Evolutionary conservation across 441 rosid species (phyloP).

Genomic region (Hura crepitans): DNA sequence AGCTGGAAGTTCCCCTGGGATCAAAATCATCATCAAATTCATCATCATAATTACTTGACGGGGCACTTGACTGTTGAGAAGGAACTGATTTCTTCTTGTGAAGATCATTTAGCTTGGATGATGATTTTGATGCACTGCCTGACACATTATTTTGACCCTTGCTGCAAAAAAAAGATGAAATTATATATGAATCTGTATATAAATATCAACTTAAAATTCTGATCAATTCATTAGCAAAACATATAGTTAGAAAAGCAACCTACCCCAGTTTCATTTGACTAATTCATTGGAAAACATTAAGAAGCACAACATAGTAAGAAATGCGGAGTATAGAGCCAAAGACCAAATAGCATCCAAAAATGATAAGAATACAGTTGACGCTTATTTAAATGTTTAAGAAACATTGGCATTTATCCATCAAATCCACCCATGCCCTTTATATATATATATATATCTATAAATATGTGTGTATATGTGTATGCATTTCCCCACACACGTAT

Average conservation of each 20-base stretch:
- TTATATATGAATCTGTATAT: neutral
- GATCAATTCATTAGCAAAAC: neutral
- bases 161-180: slow-evolving; percentile 39
- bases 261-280: neutral
- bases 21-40: slow-evolving; percentile 95
- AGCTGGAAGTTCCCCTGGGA: slow-evolving; percentile 79
- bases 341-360: neutral
- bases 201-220: slow-evolving; percentile 7
- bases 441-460: no score
- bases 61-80: slow-evolving; percentile 37
- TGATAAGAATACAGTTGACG: neutral
- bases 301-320: neutral
- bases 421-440: no score
- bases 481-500: neutral
- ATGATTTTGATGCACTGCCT: slow-evolving; percentile 40
- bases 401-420: no score
- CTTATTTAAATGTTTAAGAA: neutral
- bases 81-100: slow-evolving; percentile 38
- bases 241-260: no score
- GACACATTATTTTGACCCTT: slow-evolving; percentile 49
- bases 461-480: no score
- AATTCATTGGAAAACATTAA: neutral
- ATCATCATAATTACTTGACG: slow-evolving; percentile 47
- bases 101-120: slow-evolving; percentile 38
- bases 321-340: neutral